Evolutionary conservation across 2,329 filamentous ascomycete genomes (phyloP).

Genomic region (Xylaria sp.): DNA sequence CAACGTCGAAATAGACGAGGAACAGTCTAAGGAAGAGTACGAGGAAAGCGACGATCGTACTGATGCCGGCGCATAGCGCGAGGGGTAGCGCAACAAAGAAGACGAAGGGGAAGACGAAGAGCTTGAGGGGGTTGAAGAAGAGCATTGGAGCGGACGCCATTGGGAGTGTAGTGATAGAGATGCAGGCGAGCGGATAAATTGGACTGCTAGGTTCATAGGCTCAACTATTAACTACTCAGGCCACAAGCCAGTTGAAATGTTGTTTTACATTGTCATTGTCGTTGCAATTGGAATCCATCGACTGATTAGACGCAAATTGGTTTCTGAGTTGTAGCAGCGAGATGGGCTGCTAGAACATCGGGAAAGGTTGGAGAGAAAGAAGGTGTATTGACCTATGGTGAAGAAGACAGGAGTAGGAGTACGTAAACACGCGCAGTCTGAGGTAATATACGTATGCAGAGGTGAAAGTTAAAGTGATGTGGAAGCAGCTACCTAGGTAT

Average conservation of each 20-base stretch:
- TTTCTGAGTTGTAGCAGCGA: not conserved
- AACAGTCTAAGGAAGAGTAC: slow-evolving; percentile 70
- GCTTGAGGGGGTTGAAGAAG: slow-evolving; percentile 65
- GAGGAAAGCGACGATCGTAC: slow-evolving; percentile 69
- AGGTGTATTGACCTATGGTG: not conserved
- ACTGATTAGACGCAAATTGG: not conserved
- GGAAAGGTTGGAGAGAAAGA: not conserved
- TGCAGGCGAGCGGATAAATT: slow-evolving; percentile 22
- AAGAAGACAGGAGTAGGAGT: not conserved
- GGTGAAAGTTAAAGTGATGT: slow-evolving; percentile 1
- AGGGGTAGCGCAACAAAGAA: slow-evolving; percentile 72
- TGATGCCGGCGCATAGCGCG: slow-evolving; percentile 70
- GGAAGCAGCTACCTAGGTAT: slow-evolving; percentile 11
- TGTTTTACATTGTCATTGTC: slow-evolving; percentile 44
- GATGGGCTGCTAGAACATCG: slow-evolving; percentile 4
- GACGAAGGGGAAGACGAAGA: slow-evolving; percentile 70
- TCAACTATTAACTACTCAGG: slow-evolving; percentile 24
- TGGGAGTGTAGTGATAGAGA: slow-evolving; percentile 12
- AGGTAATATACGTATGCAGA: not conserved
- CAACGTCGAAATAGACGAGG: slow-evolving; percentile 72
- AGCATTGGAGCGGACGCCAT: slow-evolving; percentile 55
- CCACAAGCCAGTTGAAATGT: slow-evolving; percentile 12
- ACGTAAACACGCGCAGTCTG: not conserved
- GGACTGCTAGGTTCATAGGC: slow-evolving; percentile 22
- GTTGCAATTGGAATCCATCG: slow-evolving; percentile 23